These are phyloP conservation scores for Neostapfia colusana DNA, from an alignment of 176 grass and related monocot species.

Conservation along the genomic window DNA sequence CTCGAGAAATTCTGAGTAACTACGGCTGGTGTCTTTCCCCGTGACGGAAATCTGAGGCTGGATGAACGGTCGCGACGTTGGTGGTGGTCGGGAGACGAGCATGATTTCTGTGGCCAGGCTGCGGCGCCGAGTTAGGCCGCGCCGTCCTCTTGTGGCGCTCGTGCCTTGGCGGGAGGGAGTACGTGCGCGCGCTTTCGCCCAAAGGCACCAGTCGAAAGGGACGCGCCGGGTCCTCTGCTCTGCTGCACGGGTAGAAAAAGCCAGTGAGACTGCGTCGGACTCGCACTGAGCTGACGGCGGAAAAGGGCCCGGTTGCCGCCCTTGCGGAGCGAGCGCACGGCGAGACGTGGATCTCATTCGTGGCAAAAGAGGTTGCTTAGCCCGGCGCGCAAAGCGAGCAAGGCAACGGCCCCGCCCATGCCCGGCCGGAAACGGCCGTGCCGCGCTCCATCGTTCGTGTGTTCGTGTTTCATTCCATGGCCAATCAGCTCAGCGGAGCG, in stretches of 20 bases:
- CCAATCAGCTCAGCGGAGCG: neutral
- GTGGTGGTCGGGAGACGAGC: neutral
- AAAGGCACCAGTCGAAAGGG: conserved; percentile 25
- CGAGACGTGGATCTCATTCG: neutral
- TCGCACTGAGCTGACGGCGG: conserved; percentile 32
- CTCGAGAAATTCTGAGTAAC: too few species aligned
- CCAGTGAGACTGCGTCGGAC: conserved; percentile 47
- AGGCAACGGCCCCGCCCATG: neutral
- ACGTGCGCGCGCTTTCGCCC: conserved; percentile 25
- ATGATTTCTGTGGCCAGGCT: neutral
- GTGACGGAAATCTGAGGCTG: neutral
- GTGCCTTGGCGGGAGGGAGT: neutral
- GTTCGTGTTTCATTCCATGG: neutral
- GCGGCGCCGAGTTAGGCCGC: neutral
- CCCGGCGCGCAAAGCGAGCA: conserved; percentile 1
- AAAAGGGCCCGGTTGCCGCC: too few species aligned
- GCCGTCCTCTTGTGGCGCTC: conserved; percentile 9
- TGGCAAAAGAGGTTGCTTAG: conserved; percentile 29
- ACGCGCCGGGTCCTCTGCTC: neutral
- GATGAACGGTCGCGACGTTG: neutral
- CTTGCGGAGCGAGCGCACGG: conserved; percentile 10
- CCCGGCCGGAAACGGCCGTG: neutral
- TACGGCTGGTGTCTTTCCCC: neutral
- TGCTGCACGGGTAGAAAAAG: neutral
- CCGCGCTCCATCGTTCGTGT: neutral